Evolutionary conservation across 2,329 filamentous ascomycete genomes (phyloP).

Genomic region (Penicillium hordei): DNA sequence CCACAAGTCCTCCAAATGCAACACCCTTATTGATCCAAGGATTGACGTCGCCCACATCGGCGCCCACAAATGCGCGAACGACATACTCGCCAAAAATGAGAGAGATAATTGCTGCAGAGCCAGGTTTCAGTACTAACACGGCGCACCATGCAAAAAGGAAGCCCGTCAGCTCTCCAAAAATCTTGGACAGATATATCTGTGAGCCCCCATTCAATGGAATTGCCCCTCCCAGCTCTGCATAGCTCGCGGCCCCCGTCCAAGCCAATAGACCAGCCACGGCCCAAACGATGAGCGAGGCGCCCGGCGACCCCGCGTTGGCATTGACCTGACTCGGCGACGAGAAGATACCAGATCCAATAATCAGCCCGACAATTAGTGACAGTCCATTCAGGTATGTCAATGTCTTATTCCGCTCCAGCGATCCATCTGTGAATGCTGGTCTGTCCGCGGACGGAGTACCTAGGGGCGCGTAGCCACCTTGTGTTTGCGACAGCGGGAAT

Average conservation of each 20-base stretch:
- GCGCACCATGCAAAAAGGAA: slow-evolving; percentile 98
- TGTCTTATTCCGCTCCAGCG: slow-evolving; percentile 91
- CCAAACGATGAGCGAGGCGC: slow-evolving; percentile 89
- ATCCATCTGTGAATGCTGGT: slow-evolving; percentile 60
- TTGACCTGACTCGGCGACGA: slow-evolving; percentile 93
- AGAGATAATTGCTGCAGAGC: slow-evolving; percentile 87
- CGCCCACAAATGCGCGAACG: slow-evolving; percentile 80
- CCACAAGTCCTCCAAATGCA: slow-evolving; percentile 70
- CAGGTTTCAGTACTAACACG: slow-evolving; percentile 89
- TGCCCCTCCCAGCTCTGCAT: slow-evolving; percentile 90
- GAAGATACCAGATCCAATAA: slow-evolving; percentile 96
- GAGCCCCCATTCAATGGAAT: slow-evolving; percentile 94
- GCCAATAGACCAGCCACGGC: slow-evolving; percentile 84
- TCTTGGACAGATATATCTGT: slow-evolving; percentile 92
- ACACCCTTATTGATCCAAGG: slow-evolving; percentile 90
- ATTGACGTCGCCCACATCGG: slow-evolving; percentile 77
- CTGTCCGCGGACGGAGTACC: slow-evolving; percentile 68
- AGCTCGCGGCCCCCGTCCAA: slow-evolving; percentile 94
- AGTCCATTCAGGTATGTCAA: slow-evolving; percentile 92
- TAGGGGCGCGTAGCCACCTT: slow-evolving; percentile 79
- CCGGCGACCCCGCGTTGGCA: slow-evolving; percentile 84
- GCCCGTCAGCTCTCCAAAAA: slow-evolving; percentile 87
- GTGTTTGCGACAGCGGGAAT: slow-evolving; percentile 84
- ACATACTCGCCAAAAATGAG: slow-evolving; percentile 99
- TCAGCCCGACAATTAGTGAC: slow-evolving; percentile 84